These are phyloP conservation scores for Chenopodium berlandieri DNA, from an alignment of 148 eudicot species.

Conservation along the genomic window DNA sequence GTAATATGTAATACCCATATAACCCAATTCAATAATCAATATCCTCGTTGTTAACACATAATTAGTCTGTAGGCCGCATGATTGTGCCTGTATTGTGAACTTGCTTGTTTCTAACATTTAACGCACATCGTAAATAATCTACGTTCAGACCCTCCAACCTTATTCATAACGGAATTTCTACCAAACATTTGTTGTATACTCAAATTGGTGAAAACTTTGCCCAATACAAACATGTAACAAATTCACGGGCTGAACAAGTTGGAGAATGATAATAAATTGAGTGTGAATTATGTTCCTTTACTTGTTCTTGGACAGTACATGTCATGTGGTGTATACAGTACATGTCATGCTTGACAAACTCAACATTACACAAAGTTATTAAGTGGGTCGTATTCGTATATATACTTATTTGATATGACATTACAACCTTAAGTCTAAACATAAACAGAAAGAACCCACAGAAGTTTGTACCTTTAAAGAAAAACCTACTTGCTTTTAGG, in stretches of 20 bases:
- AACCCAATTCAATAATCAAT: no score
- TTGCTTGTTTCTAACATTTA: background rate
- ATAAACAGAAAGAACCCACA: conserved; percentile 2
- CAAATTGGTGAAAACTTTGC: background rate
- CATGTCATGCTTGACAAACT: conserved; percentile 1
- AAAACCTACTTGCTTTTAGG: conserved; percentile 15
- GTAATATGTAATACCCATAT: no score
- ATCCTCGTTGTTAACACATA: no score
- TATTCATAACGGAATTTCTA: background rate
- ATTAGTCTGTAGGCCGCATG: no score
- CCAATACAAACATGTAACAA: background rate
- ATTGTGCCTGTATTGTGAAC: background rate
- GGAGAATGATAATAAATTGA: background rate
- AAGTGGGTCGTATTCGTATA: background rate
- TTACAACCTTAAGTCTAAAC: conserved; percentile 15
- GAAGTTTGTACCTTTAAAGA: background rate
- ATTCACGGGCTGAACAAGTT: background rate
- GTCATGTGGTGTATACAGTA: conserved; percentile 12
- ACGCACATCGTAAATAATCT: background rate
- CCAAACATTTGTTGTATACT: background rate
- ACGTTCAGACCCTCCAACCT: background rate
- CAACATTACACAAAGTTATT: background rate
- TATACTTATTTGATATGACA: conserved; percentile 16
- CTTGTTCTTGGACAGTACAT: background rate
- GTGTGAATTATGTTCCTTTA: background rate